phyloP scores from a whole-genome alignment of 768 basidiomycete species.

The Lactifluus rugatus region DNA sequence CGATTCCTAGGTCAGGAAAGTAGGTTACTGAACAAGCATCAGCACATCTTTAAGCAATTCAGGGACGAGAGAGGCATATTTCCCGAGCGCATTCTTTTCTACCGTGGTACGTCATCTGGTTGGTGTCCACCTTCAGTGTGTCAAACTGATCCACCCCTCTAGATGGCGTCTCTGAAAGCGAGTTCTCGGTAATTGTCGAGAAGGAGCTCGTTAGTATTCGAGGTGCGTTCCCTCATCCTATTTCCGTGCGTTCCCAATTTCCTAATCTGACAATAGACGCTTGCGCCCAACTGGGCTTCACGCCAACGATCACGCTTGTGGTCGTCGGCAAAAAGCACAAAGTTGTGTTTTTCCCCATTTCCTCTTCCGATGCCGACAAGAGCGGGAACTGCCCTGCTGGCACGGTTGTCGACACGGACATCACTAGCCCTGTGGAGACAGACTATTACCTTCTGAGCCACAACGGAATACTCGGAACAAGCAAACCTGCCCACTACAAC shows the following conservation, averaged over 20 bases:
- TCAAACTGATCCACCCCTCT: neutral
- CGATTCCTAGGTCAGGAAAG: neutral
- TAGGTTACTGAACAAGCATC: neutral
- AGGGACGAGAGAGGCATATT: slow-evolving; percentile 39
- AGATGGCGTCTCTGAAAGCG: slow-evolving; percentile 49
- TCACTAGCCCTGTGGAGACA: slow-evolving; percentile 58
- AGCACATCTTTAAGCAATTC: slow-evolving; percentile 42
- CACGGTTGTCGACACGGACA: slow-evolving; percentile 61
- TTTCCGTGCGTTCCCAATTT: neutral
- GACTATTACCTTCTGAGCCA: slow-evolving; percentile 77
- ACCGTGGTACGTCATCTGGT: slow-evolving; percentile 39
- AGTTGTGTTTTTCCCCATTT: slow-evolving; percentile 45
- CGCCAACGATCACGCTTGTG: slow-evolving; percentile 60
- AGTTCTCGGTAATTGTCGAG: slow-evolving; percentile 40
- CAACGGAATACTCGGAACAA: slow-evolving; percentile 41
- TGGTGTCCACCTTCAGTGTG: neutral
- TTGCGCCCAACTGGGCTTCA: slow-evolving; percentile 48
- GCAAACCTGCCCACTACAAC: slow-evolving; percentile 52
- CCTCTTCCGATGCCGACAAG: neutral
- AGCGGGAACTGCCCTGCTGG: slow-evolving; percentile 69
- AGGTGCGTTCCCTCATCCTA: slow-evolving; percentile 29
- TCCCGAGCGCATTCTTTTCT: slow-evolving; percentile 64
- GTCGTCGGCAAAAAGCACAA: slow-evolving; percentile 74
- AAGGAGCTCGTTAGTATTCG: slow-evolving; percentile 44
- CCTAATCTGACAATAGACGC: slow-evolving; percentile 37